Base-by-base conservation (phyloP, 768 basidiomycete species). In the Trametes gibbosa region DNA sequence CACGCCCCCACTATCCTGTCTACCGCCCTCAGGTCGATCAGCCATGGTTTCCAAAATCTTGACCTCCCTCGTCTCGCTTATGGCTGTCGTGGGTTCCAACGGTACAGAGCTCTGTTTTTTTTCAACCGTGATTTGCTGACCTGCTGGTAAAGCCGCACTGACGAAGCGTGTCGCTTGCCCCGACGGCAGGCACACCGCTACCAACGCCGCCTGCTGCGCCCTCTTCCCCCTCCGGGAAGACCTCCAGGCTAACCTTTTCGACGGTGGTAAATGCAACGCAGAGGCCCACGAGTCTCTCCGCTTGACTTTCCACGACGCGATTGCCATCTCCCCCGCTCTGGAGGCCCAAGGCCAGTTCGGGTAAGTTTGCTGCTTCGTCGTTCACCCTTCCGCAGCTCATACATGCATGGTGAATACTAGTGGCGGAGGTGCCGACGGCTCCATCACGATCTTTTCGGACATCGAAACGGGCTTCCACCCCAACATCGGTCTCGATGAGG, bases 381-480 rank as follows among this genome's bases (percentile, higher is more conserved):
- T 3, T 1, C 12, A 19, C 4, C 12, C 19, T 24, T 25, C 17
- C 32, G 5, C 2, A 42, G 19, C 35, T 37, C 17, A 23, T 16
- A 5, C 23, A 2, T 37, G 25, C 25, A 24, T 14, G 46, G 25
- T 27, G n/a, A 17, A 40, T 21, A 32, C 32, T 47, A 65, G 59
- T 23, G 69, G 71, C 45, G 67, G 66, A 46, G 72, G 72, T 25
- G 71, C 70, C 43, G 81, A 82, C 59, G 82, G 79, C 19, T 81
- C 79, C 7, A 75, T 81, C 61, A 71, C 79, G 54, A 69, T 70
- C 5, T 81, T 82, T 66, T 65, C 66, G 34, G 69, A 73, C 17
- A 74, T 74, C 41, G 81, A 81, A 62, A 67, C 73, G 19, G 57
- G 61, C 4, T 82, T 77, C 69, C 66, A 69, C 12, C 77, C 79